Conservation (phyloP, 2,329 filamentous ascomycete genomes). For the Pseudovirgaria hyperparasitica region DNA sequence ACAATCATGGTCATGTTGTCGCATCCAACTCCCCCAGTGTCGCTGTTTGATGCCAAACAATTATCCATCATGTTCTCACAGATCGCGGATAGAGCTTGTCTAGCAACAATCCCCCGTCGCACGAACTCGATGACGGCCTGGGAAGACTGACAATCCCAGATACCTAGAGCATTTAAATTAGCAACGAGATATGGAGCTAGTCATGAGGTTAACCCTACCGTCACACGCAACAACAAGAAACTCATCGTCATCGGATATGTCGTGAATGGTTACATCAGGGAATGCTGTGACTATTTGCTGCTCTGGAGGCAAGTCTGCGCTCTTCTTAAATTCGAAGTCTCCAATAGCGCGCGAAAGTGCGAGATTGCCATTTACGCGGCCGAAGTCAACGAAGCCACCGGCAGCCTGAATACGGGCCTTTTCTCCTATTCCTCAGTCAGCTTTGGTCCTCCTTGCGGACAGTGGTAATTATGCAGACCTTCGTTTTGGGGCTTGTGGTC, state of each 20-base stretch:
- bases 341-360: slow-evolving; percentile 94
- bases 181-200: slow-evolving; percentile 5
- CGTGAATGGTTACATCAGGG: slow-evolving; percentile 85
- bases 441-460: slow-evolving; percentile 3
- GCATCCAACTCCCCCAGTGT: slow-evolving; percentile 93
- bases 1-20: slow-evolving; percentile 99
- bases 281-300: slow-evolving; percentile 97
- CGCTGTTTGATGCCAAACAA: slow-evolving; percentile 92
- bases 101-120: slow-evolving; percentile 85
- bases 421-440: slow-evolving; percentile 50
- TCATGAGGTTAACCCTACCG: slow-evolving; percentile 14
- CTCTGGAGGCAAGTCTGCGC: slow-evolving; percentile 89
- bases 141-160: slow-evolving; percentile 99
- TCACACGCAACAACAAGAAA: slow-evolving; percentile 45
- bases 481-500: slow-evolving; percentile 99
- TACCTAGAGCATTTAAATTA: slow-evolving; percentile 46
- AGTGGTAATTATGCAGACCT: slow-evolving; percentile 40
- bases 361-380: slow-evolving; percentile 94
- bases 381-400: slow-evolving; percentile 96
- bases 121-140: slow-evolving; percentile 97
- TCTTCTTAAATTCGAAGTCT: slow-evolving; percentile 99
- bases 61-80: slow-evolving; percentile 99
- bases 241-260: slow-evolving; percentile 85
- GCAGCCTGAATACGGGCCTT: slow-evolving; percentile 93
- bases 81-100: slow-evolving; percentile 87